Evolutionary conservation across 768 basidiomycete species (phyloP).

Genomic region (Omphalotus guepiniiformis): DNA sequence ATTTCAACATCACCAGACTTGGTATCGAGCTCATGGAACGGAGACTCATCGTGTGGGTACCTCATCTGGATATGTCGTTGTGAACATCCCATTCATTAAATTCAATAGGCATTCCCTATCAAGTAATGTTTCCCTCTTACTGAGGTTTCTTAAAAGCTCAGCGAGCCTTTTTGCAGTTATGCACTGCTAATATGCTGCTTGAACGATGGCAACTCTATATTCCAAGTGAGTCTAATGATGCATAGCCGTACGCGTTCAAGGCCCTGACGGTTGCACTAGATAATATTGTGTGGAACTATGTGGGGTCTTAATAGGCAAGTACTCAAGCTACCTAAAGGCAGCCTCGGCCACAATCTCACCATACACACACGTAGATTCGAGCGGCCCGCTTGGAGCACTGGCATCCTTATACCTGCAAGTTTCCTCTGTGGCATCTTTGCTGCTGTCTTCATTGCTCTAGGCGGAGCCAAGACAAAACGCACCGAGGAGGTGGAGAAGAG

Average conservation of each 20-base stretch:
- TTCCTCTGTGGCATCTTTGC: constrained; percentile 78
- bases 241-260: not conserved
- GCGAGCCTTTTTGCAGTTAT: too few relatives aligned
- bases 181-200: constrained; percentile 72
- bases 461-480: constrained; percentile 65
- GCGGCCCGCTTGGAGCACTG: constrained; percentile 68
- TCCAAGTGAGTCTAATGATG: constrained; percentile 47
- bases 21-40: constrained; percentile 85
- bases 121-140: not conserved
- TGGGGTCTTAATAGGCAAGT: constrained; percentile 78
- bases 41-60: constrained; percentile 66
- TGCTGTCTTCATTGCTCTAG: constrained; percentile 70
- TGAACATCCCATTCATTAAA: not conserved
- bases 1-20: constrained; percentile 70
- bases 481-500: constrained; percentile 54
- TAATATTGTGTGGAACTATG: constrained; percentile 71
- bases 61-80: too few relatives aligned
- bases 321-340: constrained; percentile 25
- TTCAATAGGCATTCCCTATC: constrained; percentile 38
- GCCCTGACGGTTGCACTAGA: constrained; percentile 26
- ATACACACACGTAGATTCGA: constrained; percentile 42
- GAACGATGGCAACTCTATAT: constrained; percentile 75
- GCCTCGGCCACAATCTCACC: not conserved
- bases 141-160: not conserved
- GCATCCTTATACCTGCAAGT: constrained; percentile 62